Base-by-base conservation (phyloP, 2,329 filamentous ascomycete species). In the Aspergillus melleus region DNA sequence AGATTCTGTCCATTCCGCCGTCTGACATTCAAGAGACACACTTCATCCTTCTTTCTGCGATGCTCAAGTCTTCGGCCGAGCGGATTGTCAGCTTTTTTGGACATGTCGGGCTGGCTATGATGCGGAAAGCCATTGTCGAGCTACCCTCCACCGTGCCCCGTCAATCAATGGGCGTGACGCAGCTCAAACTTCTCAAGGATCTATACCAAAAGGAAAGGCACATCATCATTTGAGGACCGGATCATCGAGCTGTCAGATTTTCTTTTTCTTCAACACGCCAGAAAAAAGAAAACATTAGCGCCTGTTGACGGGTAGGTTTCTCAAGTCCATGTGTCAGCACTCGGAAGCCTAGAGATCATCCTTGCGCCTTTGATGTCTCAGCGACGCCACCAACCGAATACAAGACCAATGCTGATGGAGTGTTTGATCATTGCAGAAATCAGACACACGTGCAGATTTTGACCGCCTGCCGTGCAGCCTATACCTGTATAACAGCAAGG, bases 1-100 rank as follows among this genome's bases (percentile, higher is more conserved):
- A 83, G 49, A 90, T 98, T 42, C 79, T 93, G 71, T 92, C 92
- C 72, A 90, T 91, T 0, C 89, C 91, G 0, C 71, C 86, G 0
- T 74, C 78, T 10, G 83, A 90, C 64, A 83, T 89, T 10, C 89
- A 88, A n/a, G 85, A 88, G 62, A 92, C 90, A 0, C 90, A 93
- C 65, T 86, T 87, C 62, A 82, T 88, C 5, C 85, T 93, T 2
- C 79, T 94, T 46, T 85, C 88, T 60, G 81, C 86, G 8, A 88
- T 94, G 83, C 85, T 94, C 30, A 84, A 89, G 56, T 85, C 88
- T 24, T 89, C 89, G 62, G 88, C 91, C 63, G 83, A 86, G 56
- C 88, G 90, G 19, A 92, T 98, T 68, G 79, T 97, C 52, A 81
- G 82, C 14, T 91, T 95, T 66, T 99, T 93, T 69, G 94, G 93